Percentiles rank a stretch among this genome's conserved stretches.
Evolutionary conservation across 257 asterid genomes (phyloP).

Genomic region (Echites panduratus): DNA sequence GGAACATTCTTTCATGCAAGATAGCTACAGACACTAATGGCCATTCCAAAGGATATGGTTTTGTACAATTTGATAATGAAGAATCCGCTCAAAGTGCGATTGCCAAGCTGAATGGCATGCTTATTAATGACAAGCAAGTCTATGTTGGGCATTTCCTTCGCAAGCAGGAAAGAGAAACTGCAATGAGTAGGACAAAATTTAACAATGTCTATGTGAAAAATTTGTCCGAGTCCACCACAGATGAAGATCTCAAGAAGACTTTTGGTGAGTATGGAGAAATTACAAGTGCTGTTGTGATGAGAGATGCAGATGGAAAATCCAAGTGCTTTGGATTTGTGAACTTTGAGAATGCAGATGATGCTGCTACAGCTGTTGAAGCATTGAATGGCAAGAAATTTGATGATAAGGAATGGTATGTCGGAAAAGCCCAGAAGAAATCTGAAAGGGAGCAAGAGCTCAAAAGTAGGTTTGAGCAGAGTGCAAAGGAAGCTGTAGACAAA

Average conservation of each 20-base stretch:
- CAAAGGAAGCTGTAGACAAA: slow-evolving; percentile 46
- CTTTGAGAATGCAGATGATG: slow-evolving; percentile 51
- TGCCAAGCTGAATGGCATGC: slow-evolving; percentile 48
- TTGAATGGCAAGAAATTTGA: slow-evolving; percentile 42
- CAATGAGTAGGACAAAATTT: slow-evolving; percentile 25
- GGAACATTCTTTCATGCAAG: slow-evolving; percentile 57
- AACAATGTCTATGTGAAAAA: slow-evolving; percentile 57
- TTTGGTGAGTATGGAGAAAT: slow-evolving; percentile 49
- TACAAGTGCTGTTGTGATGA: slow-evolving; percentile 56
- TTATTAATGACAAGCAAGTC: slow-evolving; percentile 46
- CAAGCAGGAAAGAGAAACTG: slow-evolving; percentile 43
- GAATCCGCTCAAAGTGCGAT: slow-evolving; percentile 55
- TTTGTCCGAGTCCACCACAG: slow-evolving; percentile 41
- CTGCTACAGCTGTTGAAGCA: slow-evolving; percentile 49
- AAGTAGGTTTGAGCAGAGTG: slow-evolving; percentile 34
- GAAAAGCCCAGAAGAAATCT: slow-evolving; percentile 51
- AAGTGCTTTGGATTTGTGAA: slow-evolving; percentile 55
- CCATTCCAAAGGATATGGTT: slow-evolving; percentile 47
- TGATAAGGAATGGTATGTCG: slow-evolving; percentile 54
- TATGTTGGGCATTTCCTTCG: slow-evolving; percentile 47
- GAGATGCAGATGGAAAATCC: slow-evolving; percentile 49
- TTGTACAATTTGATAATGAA: slow-evolving; percentile 48
- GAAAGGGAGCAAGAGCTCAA: slow-evolving; percentile 57
- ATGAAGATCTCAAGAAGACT: slow-evolving; percentile 37
- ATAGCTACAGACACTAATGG: slow-evolving; percentile 47